These are phyloP conservation scores for Arctostaphylos glauca DNA, from an alignment of 148 eudicot genomes.

Conservation along the genomic window DNA sequence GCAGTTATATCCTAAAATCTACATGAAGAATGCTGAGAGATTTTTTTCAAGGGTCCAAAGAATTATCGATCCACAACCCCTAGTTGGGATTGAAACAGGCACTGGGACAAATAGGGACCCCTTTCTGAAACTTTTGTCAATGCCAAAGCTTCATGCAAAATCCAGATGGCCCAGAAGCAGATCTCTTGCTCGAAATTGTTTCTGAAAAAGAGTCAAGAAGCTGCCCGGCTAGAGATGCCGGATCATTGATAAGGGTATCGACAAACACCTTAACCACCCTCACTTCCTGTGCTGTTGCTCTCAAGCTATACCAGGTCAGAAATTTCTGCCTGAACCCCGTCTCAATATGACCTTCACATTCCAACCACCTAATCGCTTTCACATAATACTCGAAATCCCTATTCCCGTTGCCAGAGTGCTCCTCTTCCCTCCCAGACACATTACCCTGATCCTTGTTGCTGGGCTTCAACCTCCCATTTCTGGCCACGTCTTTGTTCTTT, in stretches of 20 bases:
- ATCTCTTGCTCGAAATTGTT: constrained; percentile 51
- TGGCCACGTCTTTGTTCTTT: constrained; percentile 36
- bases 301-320: constrained; percentile 82
- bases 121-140: constrained; percentile 22
- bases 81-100: not conserved
- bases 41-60: not conserved
- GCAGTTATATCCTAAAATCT: not conserved
- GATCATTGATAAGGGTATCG: constrained; percentile 61
- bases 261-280: constrained; percentile 77
- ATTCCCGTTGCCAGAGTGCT: constrained; percentile 28
- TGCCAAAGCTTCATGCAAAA: constrained; percentile 89
- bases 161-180: constrained; percentile 44
- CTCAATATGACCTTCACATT: constrained; percentile 73
- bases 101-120: constrained; percentile 1
- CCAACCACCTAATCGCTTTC: constrained; percentile 68
- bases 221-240: constrained; percentile 74
- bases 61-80: not conserved
- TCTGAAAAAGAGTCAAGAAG: constrained; percentile 73
- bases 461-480: constrained; percentile 30
- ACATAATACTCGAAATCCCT: constrained; percentile 59
- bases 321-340: constrained; percentile 67
- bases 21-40: not conserved
- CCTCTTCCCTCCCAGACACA: constrained; percentile 38
- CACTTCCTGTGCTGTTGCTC: constrained; percentile 66
- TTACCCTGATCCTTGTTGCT: constrained; percentile 29